phyloP scores from a whole-genome alignment of 2,329 filamentous ascomycete genomes.

The Fusarium tricinctum region DNA sequence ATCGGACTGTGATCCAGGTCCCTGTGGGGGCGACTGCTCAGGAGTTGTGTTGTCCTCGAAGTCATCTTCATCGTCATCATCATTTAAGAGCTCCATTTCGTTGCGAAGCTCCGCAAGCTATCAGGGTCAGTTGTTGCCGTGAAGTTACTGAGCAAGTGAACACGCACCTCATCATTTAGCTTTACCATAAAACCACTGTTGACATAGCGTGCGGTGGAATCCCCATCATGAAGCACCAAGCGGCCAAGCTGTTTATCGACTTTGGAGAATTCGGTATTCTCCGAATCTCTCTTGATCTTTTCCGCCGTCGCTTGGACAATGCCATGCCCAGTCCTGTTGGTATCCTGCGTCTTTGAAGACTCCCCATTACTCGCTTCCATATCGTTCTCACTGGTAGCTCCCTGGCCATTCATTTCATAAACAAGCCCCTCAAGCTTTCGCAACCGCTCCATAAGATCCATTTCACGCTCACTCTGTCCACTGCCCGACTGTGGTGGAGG shows the following conservation, averaged over 20 bases:
- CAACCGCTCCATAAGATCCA: slow-evolving; percentile 78
- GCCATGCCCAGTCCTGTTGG: background rate
- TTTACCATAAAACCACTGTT: slow-evolving; percentile 83
- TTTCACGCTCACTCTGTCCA: slow-evolving; percentile 70
- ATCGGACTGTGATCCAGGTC: slow-evolving; percentile 3
- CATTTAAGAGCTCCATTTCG: slow-evolving; percentile 37
- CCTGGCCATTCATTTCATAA: slow-evolving; percentile 72
- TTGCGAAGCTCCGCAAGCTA: slow-evolving; percentile 38
- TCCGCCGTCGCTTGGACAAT: slow-evolving; percentile 36
- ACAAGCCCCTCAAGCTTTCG: slow-evolving; percentile 82
- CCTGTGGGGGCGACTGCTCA: slow-evolving; percentile 37
- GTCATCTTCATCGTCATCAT: slow-evolving; percentile 21
- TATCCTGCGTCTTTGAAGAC: slow-evolving; percentile 6
- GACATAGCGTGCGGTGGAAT: slow-evolving; percentile 77
- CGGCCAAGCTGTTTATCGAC: slow-evolving; percentile 60
- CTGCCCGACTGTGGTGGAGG: slow-evolving; percentile 59
- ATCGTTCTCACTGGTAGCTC: background rate
- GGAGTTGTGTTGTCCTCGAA: slow-evolving; percentile 37
- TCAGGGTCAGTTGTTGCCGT: background rate
- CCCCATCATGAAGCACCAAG: slow-evolving; percentile 77
- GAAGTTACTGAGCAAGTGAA: background rate
- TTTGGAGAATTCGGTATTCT: slow-evolving; percentile 61
- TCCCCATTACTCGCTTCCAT: slow-evolving; percentile 1
- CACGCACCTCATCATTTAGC: slow-evolving; percentile 76
- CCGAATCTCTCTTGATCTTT: slow-evolving; percentile 39